These are phyloP conservation scores for Spinacia oleracea DNA, from an alignment of 179 eudicot species.

Conservation along the genomic window DNA sequence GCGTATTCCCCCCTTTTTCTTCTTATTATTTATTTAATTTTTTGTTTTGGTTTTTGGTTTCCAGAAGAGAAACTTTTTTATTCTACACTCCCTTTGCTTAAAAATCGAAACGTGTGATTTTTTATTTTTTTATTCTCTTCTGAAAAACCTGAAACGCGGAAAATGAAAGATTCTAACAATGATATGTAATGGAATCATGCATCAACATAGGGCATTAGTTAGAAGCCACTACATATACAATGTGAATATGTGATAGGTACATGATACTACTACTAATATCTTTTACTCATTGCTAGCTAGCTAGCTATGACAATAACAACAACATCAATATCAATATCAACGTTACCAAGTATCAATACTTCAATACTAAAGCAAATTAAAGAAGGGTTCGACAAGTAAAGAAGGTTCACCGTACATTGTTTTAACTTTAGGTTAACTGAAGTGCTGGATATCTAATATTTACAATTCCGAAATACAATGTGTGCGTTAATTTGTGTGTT, in stretches of 20 bases:
- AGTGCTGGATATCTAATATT: too few species aligned
- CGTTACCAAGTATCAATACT: too few species aligned
- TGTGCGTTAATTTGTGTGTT: too few species aligned
- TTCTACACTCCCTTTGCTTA: not conserved
- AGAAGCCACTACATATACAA: conserved; percentile 2
- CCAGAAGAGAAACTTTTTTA: conserved; percentile 9
- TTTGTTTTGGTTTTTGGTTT: conserved; percentile 7
- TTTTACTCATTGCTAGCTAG: not conserved
- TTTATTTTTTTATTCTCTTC: too few species aligned
- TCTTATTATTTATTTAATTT: too few species aligned
- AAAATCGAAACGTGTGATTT: too few species aligned
- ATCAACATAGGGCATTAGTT: conserved; percentile 6
- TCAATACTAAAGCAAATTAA: too few species aligned
- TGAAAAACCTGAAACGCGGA: not conserved
- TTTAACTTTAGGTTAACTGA: not conserved
- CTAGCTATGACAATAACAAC: not conserved
- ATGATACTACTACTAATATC: not conserved
- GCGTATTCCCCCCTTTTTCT: not conserved
- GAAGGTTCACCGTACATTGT: not conserved
- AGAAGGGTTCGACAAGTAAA: too few species aligned
- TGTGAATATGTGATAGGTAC: not conserved
- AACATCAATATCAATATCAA: not conserved
- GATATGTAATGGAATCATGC: not conserved
- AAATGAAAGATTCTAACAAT: not conserved
- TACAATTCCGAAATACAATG: too few species aligned